A percentile compares a stretch with the other conserved stretches of the same genome.
These are phyloP conservation scores for Geotrichum fermentans DNA, from an alignment of 1,139 yeast species.

Conservation along the genomic window DNA sequence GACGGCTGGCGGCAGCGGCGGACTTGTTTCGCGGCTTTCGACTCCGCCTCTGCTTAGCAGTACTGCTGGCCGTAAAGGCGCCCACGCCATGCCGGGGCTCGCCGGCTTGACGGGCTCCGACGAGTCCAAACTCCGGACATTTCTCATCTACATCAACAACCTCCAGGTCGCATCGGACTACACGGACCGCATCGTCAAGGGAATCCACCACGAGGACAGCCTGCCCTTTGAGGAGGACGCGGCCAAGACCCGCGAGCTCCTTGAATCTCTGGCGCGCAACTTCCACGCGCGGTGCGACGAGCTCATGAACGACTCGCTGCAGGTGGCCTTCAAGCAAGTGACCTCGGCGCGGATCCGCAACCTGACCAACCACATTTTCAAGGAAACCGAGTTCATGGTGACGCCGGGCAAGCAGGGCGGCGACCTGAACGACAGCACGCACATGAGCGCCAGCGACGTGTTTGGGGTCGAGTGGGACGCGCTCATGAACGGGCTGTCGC, in stretches of 20 bases:
- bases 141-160: conserved; percentile 55
- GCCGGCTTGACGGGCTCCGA: conserved; percentile 34
- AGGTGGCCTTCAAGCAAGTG: conserved; percentile 54
- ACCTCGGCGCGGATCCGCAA: conserved; percentile 48
- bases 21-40: conserved; percentile 21
- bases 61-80: conserved; percentile 4
- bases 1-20: conserved; percentile 21
- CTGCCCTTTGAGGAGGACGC: conserved; percentile 57
- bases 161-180: conserved; percentile 56
- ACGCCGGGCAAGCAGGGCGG: conserved; percentile 29
- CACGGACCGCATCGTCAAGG: conserved; percentile 46
- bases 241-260: conserved; percentile 41
- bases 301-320: conserved; percentile 51
- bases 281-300: conserved; percentile 44
- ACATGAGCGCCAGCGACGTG: conserved; percentile 24
- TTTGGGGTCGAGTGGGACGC: conserved; percentile 63
- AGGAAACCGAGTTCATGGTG: conserved; percentile 47
- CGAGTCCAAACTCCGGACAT: conserved; percentile 44
- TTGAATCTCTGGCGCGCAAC: conserved; percentile 34
- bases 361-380: conserved; percentile 52
- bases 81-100: conserved; percentile 13
- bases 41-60: conserved; percentile 20
- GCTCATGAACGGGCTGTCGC: conserved; percentile 60
- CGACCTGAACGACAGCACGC: conserved; percentile 31
- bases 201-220: conserved; percentile 37